Evolutionary conservation across 1,284 basidiomycete species (phyloP), one percentile per base, ranked within the genome.

Genomic region (Taiwanofungus camphoratus): DNA sequence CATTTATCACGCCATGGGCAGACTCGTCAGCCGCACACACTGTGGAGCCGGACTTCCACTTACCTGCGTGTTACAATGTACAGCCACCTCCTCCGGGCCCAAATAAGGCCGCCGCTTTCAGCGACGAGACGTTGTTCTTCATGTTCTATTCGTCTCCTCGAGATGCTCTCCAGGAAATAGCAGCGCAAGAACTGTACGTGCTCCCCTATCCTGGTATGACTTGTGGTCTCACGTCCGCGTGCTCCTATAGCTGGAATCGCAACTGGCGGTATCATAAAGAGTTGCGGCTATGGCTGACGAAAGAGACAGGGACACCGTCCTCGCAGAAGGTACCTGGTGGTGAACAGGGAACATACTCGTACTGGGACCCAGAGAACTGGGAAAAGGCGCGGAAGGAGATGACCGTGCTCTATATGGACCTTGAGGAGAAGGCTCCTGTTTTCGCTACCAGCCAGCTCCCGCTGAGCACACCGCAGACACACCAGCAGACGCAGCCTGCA

Each of bases 231-330:
- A 29, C 26, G 8, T 8, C 8, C 8, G 8, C 6, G 16, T 33
- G 31, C 31, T 16, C 7, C 18, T 16, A 16, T 55, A 93, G 91
- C 58, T 96, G 86, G 71, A 91, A 92, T 64, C 85, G 95, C 53
- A 95, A 95, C 67, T 99, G 95, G 95, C 75, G 95, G 54, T 99
- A 90, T 68, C 94, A 98, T 77, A 97, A 94, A 65, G 92, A 95
- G 55, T 73, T 93, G 48, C 84, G 89, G 49, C 71, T 95, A 52
- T 99, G 95, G 95, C 79, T 98, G 61, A 96, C 92, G 38, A 96
- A 95, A 63, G 92, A 96, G 65, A 82, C 78, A 36, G 87, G 84
- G 27, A 86, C 85, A 34, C 74, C 84, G 49, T 82, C 87, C 18
- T 86, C 86, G 44, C 82, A 89, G 58, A 94, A 95, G 69, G 85